Evolutionary conservation across 495 filamentous ascomycete genomes (phyloP).

Genomic region (Corynascus novoguineensis): DNA sequence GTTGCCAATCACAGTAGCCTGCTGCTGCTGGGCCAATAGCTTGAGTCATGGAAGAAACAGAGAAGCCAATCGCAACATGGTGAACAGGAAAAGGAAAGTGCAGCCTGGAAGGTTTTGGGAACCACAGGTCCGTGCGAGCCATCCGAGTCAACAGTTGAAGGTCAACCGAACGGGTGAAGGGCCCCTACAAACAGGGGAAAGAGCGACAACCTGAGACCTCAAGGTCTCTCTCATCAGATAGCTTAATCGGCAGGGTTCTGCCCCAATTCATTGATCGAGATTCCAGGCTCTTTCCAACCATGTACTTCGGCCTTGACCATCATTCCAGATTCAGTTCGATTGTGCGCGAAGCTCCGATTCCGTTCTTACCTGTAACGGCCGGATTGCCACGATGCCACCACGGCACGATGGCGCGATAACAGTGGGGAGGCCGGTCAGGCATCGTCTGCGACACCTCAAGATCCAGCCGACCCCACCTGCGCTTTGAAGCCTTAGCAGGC

Average conservation of each 20-base stretch:
- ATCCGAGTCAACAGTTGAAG: not conserved
- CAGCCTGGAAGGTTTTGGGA: not conserved
- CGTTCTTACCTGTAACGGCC: no score
- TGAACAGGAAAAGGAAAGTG: not conserved
- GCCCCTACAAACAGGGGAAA: not conserved
- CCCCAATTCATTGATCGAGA: not conserved
- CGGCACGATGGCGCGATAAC: not conserved
- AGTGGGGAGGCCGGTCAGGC: not conserved
- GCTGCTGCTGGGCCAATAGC: not conserved
- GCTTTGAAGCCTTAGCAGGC: slow-evolving; percentile 7
- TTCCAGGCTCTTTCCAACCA: not conserved
- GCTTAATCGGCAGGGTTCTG: not conserved
- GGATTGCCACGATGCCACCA: not conserved
- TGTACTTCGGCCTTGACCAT: not conserved
- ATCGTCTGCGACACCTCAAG: not conserved
- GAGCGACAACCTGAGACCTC: not conserved
- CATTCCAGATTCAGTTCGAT: not conserved
- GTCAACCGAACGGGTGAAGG: not conserved
- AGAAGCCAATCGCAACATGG: not conserved
- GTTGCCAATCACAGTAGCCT: not conserved
- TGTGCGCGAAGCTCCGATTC: not conserved
- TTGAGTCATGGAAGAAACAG: not conserved
- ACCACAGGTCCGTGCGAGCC: not conserved
- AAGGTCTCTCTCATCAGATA: no score
- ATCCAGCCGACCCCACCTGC: not conserved